A percentile compares a stretch with the other conserved stretches of the same genome.
These are phyloP conservation scores for Sechiopsis laciniata DNA, from an alignment of 306 rosid genomes.

Conservation along the genomic window DNA sequence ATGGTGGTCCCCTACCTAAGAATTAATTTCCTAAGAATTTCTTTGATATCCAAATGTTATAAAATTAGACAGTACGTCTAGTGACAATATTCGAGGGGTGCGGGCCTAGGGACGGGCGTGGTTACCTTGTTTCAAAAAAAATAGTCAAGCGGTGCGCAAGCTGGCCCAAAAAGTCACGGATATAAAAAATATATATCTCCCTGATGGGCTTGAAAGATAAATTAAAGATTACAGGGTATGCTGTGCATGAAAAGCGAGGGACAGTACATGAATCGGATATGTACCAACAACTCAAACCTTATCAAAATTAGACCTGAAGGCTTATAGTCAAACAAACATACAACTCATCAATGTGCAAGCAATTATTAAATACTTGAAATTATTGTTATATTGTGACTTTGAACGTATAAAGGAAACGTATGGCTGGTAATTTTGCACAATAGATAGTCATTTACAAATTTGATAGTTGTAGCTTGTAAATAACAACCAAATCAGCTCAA, in stretches of 20 bases:
- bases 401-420: background rate
- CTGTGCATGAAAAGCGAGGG: background rate
- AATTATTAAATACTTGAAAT: background rate
- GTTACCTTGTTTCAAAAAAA: no score
- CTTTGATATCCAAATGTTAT: no score
- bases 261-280: background rate
- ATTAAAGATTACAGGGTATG: background rate
- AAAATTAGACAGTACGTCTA: no score
- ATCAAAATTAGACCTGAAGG: conserved; percentile 3
- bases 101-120: no score
- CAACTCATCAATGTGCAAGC: background rate
- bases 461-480: background rate
- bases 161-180: no score
- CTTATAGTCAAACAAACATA: background rate
- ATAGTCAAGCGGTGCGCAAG: no score
- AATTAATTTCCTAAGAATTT: no score
- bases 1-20: no score
- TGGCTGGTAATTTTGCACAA: background rate
- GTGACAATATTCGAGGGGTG: no score
- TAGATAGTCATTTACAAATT: background rate
- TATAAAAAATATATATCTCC: no score
- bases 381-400: background rate
- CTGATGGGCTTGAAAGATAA: background rate
- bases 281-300: background rate
- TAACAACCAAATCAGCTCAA: conserved; percentile 7